phyloP scores from a whole-genome alignment of 306 rosid genomes.

The Prunus mume region DNA sequence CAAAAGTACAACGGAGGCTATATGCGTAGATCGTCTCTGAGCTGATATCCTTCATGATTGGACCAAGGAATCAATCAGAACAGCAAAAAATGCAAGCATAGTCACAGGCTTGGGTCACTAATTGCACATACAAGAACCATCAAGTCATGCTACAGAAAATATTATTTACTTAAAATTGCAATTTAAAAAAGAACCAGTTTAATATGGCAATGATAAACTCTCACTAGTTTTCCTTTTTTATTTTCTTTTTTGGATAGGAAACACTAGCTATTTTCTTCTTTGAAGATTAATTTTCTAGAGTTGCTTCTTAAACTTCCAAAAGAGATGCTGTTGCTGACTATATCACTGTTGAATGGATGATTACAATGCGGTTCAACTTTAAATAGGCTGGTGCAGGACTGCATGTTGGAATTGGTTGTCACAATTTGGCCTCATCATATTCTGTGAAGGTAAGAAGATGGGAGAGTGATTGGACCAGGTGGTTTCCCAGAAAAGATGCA shows the following conservation, averaged over 20 bases:
- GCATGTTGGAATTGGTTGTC: too few species aligned
- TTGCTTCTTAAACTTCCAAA: background rate
- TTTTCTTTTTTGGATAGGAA: background rate
- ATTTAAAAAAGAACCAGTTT: background rate
- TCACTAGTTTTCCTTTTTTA: background rate
- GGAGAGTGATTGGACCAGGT: too few species aligned
- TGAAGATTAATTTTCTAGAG: too few species aligned
- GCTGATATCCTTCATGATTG: constrained; percentile 56
- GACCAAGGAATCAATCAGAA: constrained; percentile 25
- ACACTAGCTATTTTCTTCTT: background rate
- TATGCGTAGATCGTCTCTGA: constrained; percentile 50
- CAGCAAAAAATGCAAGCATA: background rate
- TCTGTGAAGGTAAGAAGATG: too few species aligned
- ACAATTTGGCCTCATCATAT: too few species aligned
- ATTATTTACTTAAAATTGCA: background rate
- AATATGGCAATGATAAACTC: background rate
- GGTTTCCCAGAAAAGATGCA: too few species aligned
- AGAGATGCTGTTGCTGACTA: background rate
- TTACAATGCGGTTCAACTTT: too few species aligned
- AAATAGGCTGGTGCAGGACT: too few species aligned
- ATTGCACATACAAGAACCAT: background rate
- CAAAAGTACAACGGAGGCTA: constrained; percentile 48
- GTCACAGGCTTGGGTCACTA: constrained; percentile 1
- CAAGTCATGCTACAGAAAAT: constrained; percentile 11
- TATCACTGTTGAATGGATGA: too few species aligned